Evolutionary conservation across 73 alveolate species (phyloP).

Genomic region (Paramecium tetraurelia): DNA sequence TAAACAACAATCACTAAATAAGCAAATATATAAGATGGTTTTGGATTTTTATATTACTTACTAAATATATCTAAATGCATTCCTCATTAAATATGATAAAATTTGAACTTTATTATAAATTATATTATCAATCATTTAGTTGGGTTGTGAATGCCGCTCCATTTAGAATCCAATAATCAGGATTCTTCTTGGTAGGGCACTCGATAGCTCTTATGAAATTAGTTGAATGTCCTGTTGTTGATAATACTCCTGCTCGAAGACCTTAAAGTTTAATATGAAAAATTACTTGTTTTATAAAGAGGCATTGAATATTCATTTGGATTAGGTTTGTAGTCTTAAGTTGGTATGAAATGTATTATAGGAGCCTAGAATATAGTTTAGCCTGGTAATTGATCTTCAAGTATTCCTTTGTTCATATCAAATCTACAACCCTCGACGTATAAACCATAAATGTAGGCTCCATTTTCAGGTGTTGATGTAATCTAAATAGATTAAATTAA

Average conservation of each 20-base stretch:
- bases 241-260: conserved; percentile 92
- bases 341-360: conserved; percentile 88
- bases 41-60: too few relatives aligned
- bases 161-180: conserved; percentile 82
- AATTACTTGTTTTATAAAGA: conserved; percentile 87
- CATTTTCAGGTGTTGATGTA: conserved; percentile 83
- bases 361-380: conserved; percentile 88
- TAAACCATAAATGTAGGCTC: conserved; percentile 94
- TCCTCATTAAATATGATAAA: background rate
- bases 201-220: conserved; percentile 92
- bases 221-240: conserved; percentile 97
- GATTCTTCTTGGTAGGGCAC: conserved; percentile 88
- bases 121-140: background rate
- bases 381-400: conserved; percentile 89
- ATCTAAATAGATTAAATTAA: conserved; percentile 26
- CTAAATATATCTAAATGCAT: too few relatives aligned
- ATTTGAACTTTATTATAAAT: too few relatives aligned
- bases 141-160: conserved; percentile 87
- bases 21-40: too few relatives aligned
- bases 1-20: too few relatives aligned
- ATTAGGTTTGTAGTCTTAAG: conserved; percentile 86
- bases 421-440: conserved; percentile 95
- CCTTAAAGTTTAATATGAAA: background rate
- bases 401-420: conserved; percentile 74
- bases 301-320: conserved; percentile 96